Base-by-base conservation (phyloP, 2,329 filamentous ascomycete genomes). In the Talaromyces verruculosus region DNA sequence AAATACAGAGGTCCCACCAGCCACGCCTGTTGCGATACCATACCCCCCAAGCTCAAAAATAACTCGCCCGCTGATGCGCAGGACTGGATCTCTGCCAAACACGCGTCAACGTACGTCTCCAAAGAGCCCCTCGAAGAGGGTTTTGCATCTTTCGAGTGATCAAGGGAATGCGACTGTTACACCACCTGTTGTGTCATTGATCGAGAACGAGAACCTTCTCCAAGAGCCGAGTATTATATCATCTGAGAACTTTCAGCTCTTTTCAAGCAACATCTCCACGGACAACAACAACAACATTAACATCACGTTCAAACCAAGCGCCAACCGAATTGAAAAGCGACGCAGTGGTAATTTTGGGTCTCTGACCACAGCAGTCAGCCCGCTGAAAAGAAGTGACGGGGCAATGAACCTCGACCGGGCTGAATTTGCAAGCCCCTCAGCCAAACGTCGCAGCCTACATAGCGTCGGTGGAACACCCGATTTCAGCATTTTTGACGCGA, bases 351-450 rank as follows among this genome's bases (percentile, higher is more conserved):
- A 74, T 59, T 79, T 83, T 73, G 79, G 79, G 70, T 79, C 83
- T 57, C 79, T 83, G 59, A 82, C 86, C 19, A 82, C 85, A 22
- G 87, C 88, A 67, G 88, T 90, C 5, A 97, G 94, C 75, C 93
- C 94, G 5, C 81, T 98, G 71, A 97, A 98, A 84, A 89, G 95
- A 72, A 94, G 90, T 74, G 94, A 98, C 80, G 90, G 91, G 51
- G 89, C 90, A 61, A 94, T 96, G 91, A 92, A 92, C 73, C 81
- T 96, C 59, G 93, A 96, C 72, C 90, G 91, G 69, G 84, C 88
- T 33, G 89, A 85, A 71, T 84, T 91, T 65, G 91, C 91, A 71
- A 97, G 91, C 73, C 94, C 95, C 0, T 91, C 94, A 67, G 91
- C 93, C 57, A 97, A 97, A 82, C 87, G 95, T 70, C 88, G 95